phyloP scores from a whole-genome alignment of 2,329 filamentous ascomycete genomes.

The Scolecobasidium constrictum region DNA sequence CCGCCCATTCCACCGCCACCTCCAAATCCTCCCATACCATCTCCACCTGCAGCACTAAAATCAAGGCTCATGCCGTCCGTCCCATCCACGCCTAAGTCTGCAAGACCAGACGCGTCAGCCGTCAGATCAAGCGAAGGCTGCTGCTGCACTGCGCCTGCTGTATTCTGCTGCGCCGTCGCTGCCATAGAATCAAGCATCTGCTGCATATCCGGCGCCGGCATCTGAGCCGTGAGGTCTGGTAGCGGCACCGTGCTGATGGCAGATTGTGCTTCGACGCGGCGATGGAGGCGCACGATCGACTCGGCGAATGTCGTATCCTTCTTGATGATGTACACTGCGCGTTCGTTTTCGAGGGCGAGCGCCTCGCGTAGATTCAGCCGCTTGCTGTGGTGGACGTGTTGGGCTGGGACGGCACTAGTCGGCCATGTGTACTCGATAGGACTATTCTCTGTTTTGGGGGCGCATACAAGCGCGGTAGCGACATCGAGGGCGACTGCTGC shows the following conservation, averaged over 20 bases:
- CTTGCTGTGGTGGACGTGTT: slow-evolving; percentile 16
- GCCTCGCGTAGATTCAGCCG: slow-evolving; percentile 49
- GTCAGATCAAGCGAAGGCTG: not conserved
- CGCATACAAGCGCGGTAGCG: slow-evolving; percentile 57
- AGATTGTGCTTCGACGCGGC: slow-evolving; percentile 56
- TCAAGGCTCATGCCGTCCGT: not conserved
- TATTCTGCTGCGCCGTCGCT: slow-evolving; percentile 14
- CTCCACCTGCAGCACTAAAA: not conserved
- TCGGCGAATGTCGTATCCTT: slow-evolving; percentile 49
- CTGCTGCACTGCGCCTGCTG: slow-evolving; percentile 12
- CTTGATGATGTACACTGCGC: slow-evolving; percentile 45
- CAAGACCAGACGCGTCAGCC: not conserved
- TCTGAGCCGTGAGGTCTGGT: slow-evolving; percentile 19
- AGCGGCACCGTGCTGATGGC: slow-evolving; percentile 15
- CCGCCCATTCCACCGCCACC: slow-evolving; percentile 18
- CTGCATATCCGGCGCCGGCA: slow-evolving; percentile 15
- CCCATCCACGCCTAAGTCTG: not conserved
- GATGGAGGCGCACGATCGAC: slow-evolving; percentile 50
- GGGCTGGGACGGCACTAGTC: slow-evolving; percentile 18
- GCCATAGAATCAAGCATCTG: slow-evolving; percentile 8
- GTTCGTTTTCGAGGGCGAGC: slow-evolving; percentile 47
- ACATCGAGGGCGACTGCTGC: slow-evolving; percentile 51
- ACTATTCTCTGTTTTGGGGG: slow-evolving; percentile 39
- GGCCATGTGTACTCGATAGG: slow-evolving; percentile 24
- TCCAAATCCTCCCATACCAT: slow-evolving; percentile 13